phyloP scores from a whole-genome alignment of 2,329 filamentous ascomycete species.

The Didymella arachidicola region DNA sequence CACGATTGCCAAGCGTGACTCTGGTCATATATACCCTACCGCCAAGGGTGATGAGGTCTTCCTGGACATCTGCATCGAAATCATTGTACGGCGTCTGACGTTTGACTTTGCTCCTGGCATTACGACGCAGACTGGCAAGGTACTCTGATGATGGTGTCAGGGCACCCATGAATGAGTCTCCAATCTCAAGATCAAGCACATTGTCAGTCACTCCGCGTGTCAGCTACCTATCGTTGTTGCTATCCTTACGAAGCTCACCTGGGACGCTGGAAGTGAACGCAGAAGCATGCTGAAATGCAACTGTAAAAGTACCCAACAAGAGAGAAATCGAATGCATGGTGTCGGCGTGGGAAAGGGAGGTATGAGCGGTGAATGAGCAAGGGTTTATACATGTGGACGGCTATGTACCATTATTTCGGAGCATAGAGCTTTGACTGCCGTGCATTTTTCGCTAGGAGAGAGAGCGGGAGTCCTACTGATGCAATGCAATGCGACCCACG shows the following conservation, averaged over 20 bases:
- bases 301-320: neutral
- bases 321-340: conserved; percentile 10
- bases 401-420: conserved; percentile 11
- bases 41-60: conserved; percentile 34
- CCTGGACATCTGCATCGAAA: conserved; percentile 21
- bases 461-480: conserved; percentile 3
- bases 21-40: conserved; percentile 44
- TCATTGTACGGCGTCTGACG: conserved; percentile 14
- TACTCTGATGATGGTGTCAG: conserved; percentile 12
- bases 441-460: conserved; percentile 11
- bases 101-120: conserved; percentile 11
- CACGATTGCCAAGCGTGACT: conserved; percentile 26
- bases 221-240: neutral
- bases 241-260: neutral
- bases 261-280: conserved; percentile 6
- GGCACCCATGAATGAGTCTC: neutral
- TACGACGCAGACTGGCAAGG: conserved; percentile 13
- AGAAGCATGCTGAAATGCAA: neutral
- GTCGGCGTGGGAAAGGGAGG: neutral
- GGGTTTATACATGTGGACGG: conserved; percentile 2
- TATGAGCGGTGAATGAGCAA: neutral
- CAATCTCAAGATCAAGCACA: conserved; percentile 15
- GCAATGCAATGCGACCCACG: conserved; percentile 18
- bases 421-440: neutral
- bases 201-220: conserved; percentile 7